These are phyloP conservation scores for Paratinospora sagittata DNA, from an alignment of 164 flowering plant genomes.

Conservation along the genomic window DNA sequence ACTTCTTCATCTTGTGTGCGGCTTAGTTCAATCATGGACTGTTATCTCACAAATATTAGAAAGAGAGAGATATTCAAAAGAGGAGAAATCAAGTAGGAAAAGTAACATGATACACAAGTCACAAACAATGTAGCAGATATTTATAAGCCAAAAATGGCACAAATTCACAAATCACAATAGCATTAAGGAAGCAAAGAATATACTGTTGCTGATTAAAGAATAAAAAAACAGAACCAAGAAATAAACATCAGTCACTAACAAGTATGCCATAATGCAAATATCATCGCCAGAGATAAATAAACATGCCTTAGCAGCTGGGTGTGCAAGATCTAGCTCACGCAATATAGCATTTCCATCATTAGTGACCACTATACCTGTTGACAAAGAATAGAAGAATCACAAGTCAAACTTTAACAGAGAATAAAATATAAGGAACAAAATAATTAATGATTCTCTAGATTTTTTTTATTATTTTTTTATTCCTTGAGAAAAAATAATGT, in stretches of 20 bases:
- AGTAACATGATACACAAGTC: background rate
- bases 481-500: too few relatives aligned
- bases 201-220: background rate
- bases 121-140: background rate
- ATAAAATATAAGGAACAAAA: background rate
- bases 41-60: slow-evolving; percentile 10
- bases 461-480: too few relatives aligned
- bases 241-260: background rate
- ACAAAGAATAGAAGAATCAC: slow-evolving; percentile 2
- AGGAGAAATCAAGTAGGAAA: background rate
- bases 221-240: background rate
- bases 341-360: slow-evolving; percentile 97
- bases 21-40: slow-evolving; percentile 97
- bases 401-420: background rate
- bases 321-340: slow-evolving; percentile 89
- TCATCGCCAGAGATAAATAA: background rate
- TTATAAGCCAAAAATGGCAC: background rate
- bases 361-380: slow-evolving; percentile 85
- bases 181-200: background rate
- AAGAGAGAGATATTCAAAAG: background rate
- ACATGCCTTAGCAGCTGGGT: slow-evolving; percentile 89
- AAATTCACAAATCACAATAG: background rate
- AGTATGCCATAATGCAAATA: background rate
- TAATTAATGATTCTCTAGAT: too few relatives aligned
- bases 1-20: slow-evolving; percentile 99